Percentiles rank a stretch among this genome's conserved stretches.
phyloP scores from a whole-genome alignment of 345 rosid species.

The Lepidium sativum region DNA sequence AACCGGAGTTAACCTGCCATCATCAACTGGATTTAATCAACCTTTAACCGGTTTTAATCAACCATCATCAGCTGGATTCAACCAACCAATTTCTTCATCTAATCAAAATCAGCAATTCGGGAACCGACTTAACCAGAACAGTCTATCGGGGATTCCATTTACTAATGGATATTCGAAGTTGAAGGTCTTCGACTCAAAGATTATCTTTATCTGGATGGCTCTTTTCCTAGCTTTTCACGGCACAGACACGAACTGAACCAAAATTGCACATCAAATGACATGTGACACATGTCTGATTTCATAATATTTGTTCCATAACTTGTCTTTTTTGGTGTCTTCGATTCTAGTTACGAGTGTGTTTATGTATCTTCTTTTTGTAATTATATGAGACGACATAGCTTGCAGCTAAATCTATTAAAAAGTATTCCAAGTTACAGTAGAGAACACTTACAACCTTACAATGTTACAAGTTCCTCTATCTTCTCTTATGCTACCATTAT shows the following conservation, averaged over 20 bases:
- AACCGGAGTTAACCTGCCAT: conserved; percentile 28
- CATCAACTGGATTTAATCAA: conserved; percentile 26
- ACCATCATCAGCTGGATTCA: conserved; percentile 32
- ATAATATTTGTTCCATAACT: conserved; percentile 12
- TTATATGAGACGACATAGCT: background rate
- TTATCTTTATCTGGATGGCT: background rate
- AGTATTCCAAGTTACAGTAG: background rate
- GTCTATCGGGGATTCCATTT: conserved; percentile 26
- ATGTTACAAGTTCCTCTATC: too few relatives aligned
- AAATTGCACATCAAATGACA: background rate
- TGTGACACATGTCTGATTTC: background rate
- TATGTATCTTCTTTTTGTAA: background rate
- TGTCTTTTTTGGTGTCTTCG: background rate
- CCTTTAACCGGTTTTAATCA: conserved; percentile 36
- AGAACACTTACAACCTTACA: too few relatives aligned
- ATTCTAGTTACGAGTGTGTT: conserved; percentile 4
- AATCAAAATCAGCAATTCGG: conserved; percentile 7
- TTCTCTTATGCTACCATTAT: too few relatives aligned
- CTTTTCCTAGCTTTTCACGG: conserved; percentile 17
- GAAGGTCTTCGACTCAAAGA: background rate
- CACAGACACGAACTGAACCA: conserved; percentile 1
- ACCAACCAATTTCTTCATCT: conserved; percentile 25
- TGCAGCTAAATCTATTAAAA: background rate
- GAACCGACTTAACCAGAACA: conserved; percentile 25
- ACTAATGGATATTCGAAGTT: conserved; percentile 25